Evolutionary conservation across 257 asterid genomes (phyloP), one percentile per base, ranked within the genome.

Genomic region (Forsythia viridissima): DNA sequence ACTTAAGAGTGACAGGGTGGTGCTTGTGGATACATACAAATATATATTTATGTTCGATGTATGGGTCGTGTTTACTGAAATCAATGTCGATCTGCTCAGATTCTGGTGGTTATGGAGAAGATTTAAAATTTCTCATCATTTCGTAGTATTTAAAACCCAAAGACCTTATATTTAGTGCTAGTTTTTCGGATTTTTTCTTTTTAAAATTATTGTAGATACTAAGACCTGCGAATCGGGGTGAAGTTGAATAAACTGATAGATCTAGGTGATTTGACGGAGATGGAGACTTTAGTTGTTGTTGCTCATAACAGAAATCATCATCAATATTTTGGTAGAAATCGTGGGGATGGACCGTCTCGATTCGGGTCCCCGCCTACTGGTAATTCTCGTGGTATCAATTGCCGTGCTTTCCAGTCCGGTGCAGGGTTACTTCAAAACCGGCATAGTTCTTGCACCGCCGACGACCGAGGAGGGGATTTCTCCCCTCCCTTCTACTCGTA

Each of bases 21-120:
- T 84, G 78, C 69, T 77, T 80, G 87, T 82, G 77, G 77, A 70
- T 71, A 51, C 72, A 46, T 80, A 34, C 70, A 44, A 70, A 52
- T 42, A 16, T 65, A 73, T 69, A 66, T 89, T 82, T 86, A 87
- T 94, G 98, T 77, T 87, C 78, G 80, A 51, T 79, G 80, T 66
- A 73, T 84, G 82, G 83, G 77, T 70, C 38, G 86, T 86, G 30
- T 72, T 76, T 77, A 40, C 70, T 61, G 79, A 73, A 65, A 68
- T 75, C 43, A 75, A 76, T 40, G 80, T 87, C 81, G 90, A 87
- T 88, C 84, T 87, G 77, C 89, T 92, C 72, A 88, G 89, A 72
- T 87, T 89, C 71, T 88, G 95, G 93, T 91, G 94, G 93, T 80
- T 93, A 12, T 88, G 94, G 92, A 72, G 90, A 83, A 93, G 90